These are phyloP conservation scores for Raphanus hybrid DNA, from an alignment of 441 rosid species.

Conservation along the genomic window DNA sequence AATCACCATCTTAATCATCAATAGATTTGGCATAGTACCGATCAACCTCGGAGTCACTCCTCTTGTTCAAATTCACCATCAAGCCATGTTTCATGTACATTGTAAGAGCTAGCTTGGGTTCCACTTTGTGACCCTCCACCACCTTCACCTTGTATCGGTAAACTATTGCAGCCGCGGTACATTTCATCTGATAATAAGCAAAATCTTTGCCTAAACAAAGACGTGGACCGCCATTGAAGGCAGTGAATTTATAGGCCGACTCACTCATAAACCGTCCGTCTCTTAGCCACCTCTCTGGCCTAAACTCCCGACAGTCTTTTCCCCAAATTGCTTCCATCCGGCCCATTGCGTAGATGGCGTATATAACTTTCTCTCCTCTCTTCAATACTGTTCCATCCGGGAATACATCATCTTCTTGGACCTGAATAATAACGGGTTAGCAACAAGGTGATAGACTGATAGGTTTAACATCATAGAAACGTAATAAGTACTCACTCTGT, in stretches of 20 bases:
- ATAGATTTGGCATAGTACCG: constrained; percentile 36
- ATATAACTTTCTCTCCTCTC: constrained; percentile 86
- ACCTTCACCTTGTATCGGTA: constrained; percentile 64
- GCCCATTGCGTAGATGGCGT: constrained; percentile 90
- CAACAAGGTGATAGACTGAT: too few relatives aligned
- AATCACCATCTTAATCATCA: too few relatives aligned
- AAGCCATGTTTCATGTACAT: constrained; percentile 96
- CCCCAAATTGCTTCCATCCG: constrained; percentile 97
- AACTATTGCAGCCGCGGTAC: constrained; percentile 70
- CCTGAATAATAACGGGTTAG: constrained; percentile 55
- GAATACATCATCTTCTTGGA: constrained; percentile 73
- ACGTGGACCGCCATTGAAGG: constrained; percentile 90
- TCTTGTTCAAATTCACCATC: constrained; percentile 59
- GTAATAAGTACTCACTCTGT: too few relatives aligned
- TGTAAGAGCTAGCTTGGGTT: constrained; percentile 75
- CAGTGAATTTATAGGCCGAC: constrained; percentile 88
- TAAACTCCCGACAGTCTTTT: constrained; percentile 74
- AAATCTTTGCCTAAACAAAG: constrained; percentile 90
- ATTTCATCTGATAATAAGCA: constrained; percentile 92
- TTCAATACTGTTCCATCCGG: constrained; percentile 84
- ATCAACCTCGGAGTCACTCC: constrained; percentile 43
- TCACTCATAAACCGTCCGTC: constrained; percentile 79
- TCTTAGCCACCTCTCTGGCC: constrained; percentile 91
- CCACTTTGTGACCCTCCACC: constrained; percentile 59
- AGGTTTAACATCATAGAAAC: too few relatives aligned